Conservation (phyloP, 1,139 yeast species). For the Suhomyces panamericanus region DNA sequence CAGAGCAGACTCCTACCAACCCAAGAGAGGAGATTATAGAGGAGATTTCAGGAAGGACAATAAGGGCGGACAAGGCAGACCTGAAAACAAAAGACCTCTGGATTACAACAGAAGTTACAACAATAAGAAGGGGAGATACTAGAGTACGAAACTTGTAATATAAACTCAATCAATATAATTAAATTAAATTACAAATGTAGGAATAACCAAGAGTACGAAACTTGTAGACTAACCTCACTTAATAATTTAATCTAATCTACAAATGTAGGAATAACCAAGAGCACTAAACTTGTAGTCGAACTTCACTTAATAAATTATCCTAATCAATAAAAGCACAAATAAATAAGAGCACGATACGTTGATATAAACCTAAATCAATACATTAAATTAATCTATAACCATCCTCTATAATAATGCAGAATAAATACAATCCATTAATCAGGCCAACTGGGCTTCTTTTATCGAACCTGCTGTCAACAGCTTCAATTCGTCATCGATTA, state of each 20-base stretch:
- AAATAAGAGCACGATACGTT: no score
- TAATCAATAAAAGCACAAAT: no score
- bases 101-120: constrained; percentile 29
- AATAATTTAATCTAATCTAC: background rate
- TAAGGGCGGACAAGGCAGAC: constrained; percentile 19
- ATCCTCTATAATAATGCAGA: background rate
- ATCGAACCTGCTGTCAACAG: constrained; percentile 22
- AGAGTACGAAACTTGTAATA: constrained; percentile 1
- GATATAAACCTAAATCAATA: background rate
- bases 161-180: background rate
- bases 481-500: constrained; percentile 35
- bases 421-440: background rate
- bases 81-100: constrained; percentile 33
- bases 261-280: no score
- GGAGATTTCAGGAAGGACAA: constrained; percentile 11
- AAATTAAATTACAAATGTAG: background rate
- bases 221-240: no score
- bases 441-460: constrained; percentile 1
- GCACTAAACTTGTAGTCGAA: no score
- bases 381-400: constrained; percentile 1
- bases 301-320: no score
- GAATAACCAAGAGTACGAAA: no score
- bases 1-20: constrained; percentile 10
- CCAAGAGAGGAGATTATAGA: constrained; percentile 9
- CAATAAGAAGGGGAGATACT: constrained; percentile 37